Evolutionary conservation across 2,329 filamentous ascomycete species (phyloP).

Genomic region (Emergomyces orientalis): DNA sequence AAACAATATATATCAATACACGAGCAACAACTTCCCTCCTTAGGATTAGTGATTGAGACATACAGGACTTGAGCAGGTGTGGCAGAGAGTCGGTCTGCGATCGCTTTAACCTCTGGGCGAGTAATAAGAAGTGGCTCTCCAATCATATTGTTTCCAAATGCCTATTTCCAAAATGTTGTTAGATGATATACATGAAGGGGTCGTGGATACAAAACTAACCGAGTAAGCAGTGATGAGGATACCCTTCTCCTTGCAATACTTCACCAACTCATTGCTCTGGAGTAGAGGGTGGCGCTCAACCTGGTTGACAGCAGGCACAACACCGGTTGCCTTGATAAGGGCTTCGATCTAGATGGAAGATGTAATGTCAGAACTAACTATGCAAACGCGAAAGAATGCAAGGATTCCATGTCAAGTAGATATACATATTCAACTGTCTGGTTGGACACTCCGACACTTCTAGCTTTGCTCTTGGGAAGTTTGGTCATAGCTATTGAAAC

Average conservation of each 20-base stretch:
- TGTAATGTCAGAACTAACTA: slow-evolving; percentile 9
- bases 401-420: not conserved
- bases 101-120: slow-evolving; percentile 53
- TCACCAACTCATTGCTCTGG: slow-evolving; percentile 50
- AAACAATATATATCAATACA: not conserved
- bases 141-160: slow-evolving; percentile 51
- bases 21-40: not conserved
- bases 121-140: slow-evolving; percentile 56
- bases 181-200: not conserved
- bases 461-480: slow-evolving; percentile 34
- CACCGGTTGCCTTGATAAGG: slow-evolving; percentile 44
- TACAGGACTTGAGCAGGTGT: slow-evolving; percentile 31
- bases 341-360: slow-evolving; percentile 38
- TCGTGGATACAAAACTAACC: slow-evolving; percentile 23
- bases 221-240: slow-evolving; percentile 58
- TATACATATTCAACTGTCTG: slow-evolving; percentile 30
- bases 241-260: slow-evolving; percentile 48
- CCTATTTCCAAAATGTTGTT: slow-evolving; percentile 18
- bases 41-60: slow-evolving; percentile 8
- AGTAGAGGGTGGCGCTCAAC: slow-evolving; percentile 62
- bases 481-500: slow-evolving; percentile 32
- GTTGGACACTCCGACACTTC: slow-evolving; percentile 37
- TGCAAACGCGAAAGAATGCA: not conserved
- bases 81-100: slow-evolving; percentile 44
- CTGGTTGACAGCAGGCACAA: slow-evolving; percentile 58